Evolutionary conservation across 352 stramenopile genomes (phyloP), one percentile per base, ranked within the genome.

Genomic region (Globisporangium orthogonon): DNA sequence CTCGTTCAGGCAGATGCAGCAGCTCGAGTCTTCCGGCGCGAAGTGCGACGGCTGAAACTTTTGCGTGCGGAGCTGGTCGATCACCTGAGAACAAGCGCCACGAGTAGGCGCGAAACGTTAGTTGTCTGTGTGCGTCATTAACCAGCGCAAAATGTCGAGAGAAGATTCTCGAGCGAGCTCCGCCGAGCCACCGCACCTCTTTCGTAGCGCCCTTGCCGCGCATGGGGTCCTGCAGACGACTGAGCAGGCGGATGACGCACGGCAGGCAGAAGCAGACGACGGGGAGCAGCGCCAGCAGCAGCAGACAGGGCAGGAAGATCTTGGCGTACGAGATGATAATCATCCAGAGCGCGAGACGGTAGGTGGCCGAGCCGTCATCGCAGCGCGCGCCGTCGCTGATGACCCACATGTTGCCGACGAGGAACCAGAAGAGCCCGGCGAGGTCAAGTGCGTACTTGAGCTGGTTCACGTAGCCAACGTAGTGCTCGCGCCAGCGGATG

Each of bases 211-310:
- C 91, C 65, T 96, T 96, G 61, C 79, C 85, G 15, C 72, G 73
- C 74, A 91, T 90, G 0, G 86, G 86, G 49, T 97, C 89, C 58
- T 97, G 85, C 58, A 97, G 68, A 18, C 87, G 73, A 40, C 78
- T 93, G n/a, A 98, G 72, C 18, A 98, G 63, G 41, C 89, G 89
- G 58, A 97, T 97, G 44, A 98, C 75, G 63, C 89, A 97, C 3
- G 91, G 90, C 31, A 97, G 73, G 69, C 91, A 98, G 70, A 97
- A 98, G 74, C 91, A 98, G 31, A 97, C 79, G 40, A 98, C 81
- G 7, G 91, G 91, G 54, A 98, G 69, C 56, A 97, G 71, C 52
- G 90, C 73, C 48, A 97, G 63, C 52, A 96, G 73, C 65, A 97
- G 54, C 53, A 97, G 78, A 52, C 91, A 98, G 1, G 91, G 91